Conservation (phyloP, 140 eudicot species). For the Ambrosia hybrid region DNA sequence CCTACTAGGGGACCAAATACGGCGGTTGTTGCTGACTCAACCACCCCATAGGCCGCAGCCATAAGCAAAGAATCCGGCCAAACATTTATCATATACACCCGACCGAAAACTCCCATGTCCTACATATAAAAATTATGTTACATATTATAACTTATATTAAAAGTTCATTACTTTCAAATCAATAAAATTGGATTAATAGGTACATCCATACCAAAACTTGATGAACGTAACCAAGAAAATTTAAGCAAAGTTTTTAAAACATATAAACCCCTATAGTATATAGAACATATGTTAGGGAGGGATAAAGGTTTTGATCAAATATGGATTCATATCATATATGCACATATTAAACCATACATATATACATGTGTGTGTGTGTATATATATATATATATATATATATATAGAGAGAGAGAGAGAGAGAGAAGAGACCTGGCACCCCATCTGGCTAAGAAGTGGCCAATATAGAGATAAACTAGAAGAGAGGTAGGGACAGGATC, state of each 20-base stretch:
- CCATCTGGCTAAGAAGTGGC: slow-evolving; percentile 97
- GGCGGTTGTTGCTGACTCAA: slow-evolving; percentile 74
- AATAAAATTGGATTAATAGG: too few relatives aligned
- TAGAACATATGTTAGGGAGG: too few relatives aligned
- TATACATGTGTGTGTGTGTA: not conserved
- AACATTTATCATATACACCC: slow-evolving; percentile 86
- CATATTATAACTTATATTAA: not conserved
- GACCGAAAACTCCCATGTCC: slow-evolving; percentile 99
- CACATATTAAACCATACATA: not conserved
- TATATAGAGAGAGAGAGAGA: slow-evolving; percentile 5
- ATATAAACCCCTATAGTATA: too few relatives aligned
- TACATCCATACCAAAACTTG: too few relatives aligned
- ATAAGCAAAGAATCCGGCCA: slow-evolving; percentile 95
- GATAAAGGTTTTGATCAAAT: too few relatives aligned
- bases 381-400: not conserved
- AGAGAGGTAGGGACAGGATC: slow-evolving; percentile 47
- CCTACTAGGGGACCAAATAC: slow-evolving; percentile 84
- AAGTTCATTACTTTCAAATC: too few relatives aligned
- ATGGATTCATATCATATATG: too few relatives aligned
- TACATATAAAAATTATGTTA: slow-evolving; percentile 20
- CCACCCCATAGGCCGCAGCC: slow-evolving; percentile 89
- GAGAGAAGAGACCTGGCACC: slow-evolving; percentile 71
- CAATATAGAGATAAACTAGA: slow-evolving; percentile 54
- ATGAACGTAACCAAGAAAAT: too few relatives aligned
- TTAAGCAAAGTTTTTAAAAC: too few relatives aligned